Percentiles rank a stretch among this genome's conserved stretches.
Evolutionary conservation across 2,329 filamentous ascomycete genomes (phyloP).

Genomic region (Calonectria hongkongensis): DNA sequence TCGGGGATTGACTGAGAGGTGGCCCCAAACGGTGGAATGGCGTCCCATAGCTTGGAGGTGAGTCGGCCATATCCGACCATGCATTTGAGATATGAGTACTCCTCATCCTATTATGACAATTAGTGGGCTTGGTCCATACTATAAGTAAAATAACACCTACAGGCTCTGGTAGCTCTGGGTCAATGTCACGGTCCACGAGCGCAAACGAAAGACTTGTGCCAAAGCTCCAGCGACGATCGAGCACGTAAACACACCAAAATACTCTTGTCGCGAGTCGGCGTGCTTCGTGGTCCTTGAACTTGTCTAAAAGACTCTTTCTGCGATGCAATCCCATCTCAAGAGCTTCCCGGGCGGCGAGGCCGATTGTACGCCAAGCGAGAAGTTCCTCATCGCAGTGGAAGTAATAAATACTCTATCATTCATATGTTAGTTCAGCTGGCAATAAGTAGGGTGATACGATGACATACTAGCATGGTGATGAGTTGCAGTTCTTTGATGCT

Average conservation of each 20-base stretch:
- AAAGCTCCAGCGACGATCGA: conserved; percentile 72
- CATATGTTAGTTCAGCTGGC: not conserved
- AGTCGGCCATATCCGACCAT: conserved; percentile 69
- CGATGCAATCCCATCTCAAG: conserved; percentile 70
- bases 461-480: conserved; percentile 30
- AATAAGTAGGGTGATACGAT: not conserved
- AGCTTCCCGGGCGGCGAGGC: conserved; percentile 66
- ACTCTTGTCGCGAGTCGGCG: conserved; percentile 60
- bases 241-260: conserved; percentile 71
- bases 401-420: conserved; percentile 62
- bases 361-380: conserved; percentile 68
- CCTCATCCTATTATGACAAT: conserved; percentile 51
- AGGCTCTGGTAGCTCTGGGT: conserved; percentile 67
- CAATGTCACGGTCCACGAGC: conserved; percentile 69
- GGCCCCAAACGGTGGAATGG: conserved; percentile 62
- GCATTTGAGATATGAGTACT: conserved; percentile 65
- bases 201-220: conserved; percentile 70
- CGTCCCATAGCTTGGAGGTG: conserved; percentile 67
- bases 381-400: conserved; percentile 70
- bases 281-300: conserved; percentile 57
- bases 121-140: not conserved
- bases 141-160: too few species aligned
- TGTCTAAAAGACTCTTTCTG: conserved; percentile 64
- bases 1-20: conserved; percentile 59
- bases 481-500: conserved; percentile 56